These are phyloP conservation scores for Zygnema circumcarinatum DNA, from an alignment of 139 green algal genomes.

Conservation along the genomic window DNA sequence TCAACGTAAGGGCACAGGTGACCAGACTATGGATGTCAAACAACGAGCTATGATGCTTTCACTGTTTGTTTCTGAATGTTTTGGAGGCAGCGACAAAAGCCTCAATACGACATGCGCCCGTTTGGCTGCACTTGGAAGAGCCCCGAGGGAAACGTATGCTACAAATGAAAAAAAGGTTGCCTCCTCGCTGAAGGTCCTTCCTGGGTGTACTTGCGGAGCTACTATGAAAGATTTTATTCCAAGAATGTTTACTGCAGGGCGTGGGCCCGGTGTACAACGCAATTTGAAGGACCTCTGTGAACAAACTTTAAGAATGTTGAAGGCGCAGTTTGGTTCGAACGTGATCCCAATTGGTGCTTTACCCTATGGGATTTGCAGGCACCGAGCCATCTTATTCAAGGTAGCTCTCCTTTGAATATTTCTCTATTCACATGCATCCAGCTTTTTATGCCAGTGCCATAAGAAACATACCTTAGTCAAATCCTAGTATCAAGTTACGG, in stretches of 20 bases:
- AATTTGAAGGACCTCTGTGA: slow-evolving; percentile 16
- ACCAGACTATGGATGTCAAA: too few species aligned
- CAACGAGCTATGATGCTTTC: slow-evolving; percentile 25
- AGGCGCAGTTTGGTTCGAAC: slow-evolving; percentile 34
- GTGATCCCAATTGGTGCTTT: slow-evolving; percentile 46
- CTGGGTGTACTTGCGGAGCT: background rate
- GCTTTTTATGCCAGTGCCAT: too few species aligned
- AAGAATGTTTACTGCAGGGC: background rate
- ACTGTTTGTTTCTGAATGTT: slow-evolving; percentile 54
- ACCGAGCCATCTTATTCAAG: slow-evolving; percentile 52
- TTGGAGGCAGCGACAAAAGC: slow-evolving; percentile 42
- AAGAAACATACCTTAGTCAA: too few species aligned
- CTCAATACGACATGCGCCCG: background rate
- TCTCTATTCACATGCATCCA: background rate
- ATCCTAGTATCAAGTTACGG: too few species aligned
- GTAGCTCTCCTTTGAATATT: background rate
- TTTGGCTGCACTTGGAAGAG: background rate
- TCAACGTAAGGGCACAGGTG: background rate
- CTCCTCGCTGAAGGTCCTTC: background rate
- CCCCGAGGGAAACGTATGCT: background rate
- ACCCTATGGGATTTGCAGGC: slow-evolving; percentile 41
- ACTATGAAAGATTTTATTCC: background rate
- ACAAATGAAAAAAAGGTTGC: background rate
- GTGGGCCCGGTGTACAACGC: background rate
- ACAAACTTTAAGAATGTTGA: slow-evolving; percentile 15